Base-by-base conservation (phyloP, 768 basidiomycete genomes). In the Leccinum ochraceum region DNA sequence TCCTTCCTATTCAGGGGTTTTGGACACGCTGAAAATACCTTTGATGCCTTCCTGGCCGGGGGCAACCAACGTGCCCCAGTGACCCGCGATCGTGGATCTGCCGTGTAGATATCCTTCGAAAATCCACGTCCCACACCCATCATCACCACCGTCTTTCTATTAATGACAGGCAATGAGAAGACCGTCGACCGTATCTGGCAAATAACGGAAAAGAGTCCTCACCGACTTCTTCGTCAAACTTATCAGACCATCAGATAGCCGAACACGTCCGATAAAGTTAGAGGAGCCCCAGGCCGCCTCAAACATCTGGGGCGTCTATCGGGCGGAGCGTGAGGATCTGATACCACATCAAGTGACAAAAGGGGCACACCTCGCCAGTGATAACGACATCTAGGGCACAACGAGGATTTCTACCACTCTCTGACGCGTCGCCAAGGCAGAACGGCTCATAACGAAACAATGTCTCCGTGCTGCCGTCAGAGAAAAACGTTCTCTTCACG, bases 281-380 rank as follows among this genome's bases (percentile, higher is more conserved):
- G 83, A 89, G 11, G 83, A 82, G 5, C 85, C 87, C 88, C 90
- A 92, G 8, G 86, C 85, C 42, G 77, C 75, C 60, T 85, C 84
- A 57, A 85, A 82, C 52, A 79, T 78, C 52, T 66, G 72, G 50
- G 80, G 74, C 2, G 86, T 88, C 86, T 88, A 60, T 28, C 53
- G 49, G 51, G 32, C 17, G 20, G 44, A 60, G 32, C 68, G 74
- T 74, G 66, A 75, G 68, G 46, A 62, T 32, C 42, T 49, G 6
- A 61, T 63, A 7, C 60, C 59, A 34, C 67, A 63, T 63, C 59
- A 61, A 66, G 13, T 36, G 63, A 64, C 60, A 53, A 69, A 66
- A 58, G 59, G 60, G 48, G 50, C 66, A 51, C 36, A 75, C 74
- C 60, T 77, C 75, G 56, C 74, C 74, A 58, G 67, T 64, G 53